Conservation (phyloP, 2,329 filamentous ascomycete species). For the Coleophoma cylindrospora region DNA sequence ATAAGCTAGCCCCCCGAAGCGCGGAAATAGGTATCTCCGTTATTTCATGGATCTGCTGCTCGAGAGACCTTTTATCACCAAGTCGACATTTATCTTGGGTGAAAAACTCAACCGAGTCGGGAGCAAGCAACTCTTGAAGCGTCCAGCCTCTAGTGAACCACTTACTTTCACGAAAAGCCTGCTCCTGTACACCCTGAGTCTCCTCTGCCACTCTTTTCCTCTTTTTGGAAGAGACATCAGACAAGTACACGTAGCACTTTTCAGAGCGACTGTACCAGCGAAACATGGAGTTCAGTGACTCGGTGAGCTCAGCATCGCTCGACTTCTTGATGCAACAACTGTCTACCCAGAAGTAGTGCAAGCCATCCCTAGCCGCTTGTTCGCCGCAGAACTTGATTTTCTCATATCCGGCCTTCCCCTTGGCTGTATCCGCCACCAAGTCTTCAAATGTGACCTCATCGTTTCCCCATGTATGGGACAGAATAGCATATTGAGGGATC, state of each 20-base stretch:
- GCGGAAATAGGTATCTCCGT: conserved; percentile 1
- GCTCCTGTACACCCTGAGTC: neutral
- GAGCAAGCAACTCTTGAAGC: neutral
- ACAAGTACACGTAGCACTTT: neutral
- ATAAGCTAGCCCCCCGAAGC: neutral
- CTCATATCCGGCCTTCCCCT: neutral
- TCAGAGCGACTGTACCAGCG: neutral
- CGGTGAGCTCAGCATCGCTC: neutral
- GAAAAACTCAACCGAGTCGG: neutral
- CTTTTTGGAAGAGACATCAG: neutral
- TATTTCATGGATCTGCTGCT: conserved; percentile 1
- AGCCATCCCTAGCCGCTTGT: neutral
- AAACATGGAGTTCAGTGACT: neutral
- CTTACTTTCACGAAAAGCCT: neutral
- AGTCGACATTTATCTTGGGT: too few species aligned
- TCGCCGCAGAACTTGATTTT: neutral
- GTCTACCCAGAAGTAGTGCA: neutral
- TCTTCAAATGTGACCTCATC: conserved; percentile 25
- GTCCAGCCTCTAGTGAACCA: conserved; percentile 1
- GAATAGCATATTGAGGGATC: conserved; percentile 23
- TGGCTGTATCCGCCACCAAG: conserved; percentile 1
- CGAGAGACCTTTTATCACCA: neutral
- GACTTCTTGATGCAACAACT: conserved; percentile 1
- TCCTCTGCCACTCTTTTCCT: neutral
- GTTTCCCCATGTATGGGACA: conserved; percentile 28